phyloP scores from a whole-genome alignment of 345 rosid species.

The Luvunga scandens region DNA sequence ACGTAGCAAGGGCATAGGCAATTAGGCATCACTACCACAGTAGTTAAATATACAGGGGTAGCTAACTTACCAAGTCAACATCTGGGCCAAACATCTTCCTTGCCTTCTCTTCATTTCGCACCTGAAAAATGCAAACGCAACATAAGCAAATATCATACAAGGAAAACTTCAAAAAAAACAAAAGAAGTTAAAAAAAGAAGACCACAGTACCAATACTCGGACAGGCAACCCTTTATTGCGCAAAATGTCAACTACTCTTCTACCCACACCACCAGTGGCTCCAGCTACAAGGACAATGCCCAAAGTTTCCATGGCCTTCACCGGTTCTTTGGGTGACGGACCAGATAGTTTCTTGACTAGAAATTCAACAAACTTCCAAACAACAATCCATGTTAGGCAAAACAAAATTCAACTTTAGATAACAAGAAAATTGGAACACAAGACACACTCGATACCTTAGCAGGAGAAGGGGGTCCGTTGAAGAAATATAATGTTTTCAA shows the following conservation, averaged over 20 bases:
- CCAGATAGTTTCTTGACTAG: conserved; percentile 59
- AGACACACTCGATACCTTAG: conserved; percentile 46
- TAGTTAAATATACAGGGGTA: not conserved
- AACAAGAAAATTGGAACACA: not conserved
- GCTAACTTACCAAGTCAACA: conserved; percentile 67
- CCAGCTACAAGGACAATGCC: conserved; percentile 78
- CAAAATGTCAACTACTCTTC: conserved; percentile 70
- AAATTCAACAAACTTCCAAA: conserved; percentile 60
- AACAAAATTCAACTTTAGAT: not conserved
- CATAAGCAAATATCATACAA: not conserved
- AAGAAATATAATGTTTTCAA: conserved; percentile 78
- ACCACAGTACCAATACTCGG: conserved; percentile 59
- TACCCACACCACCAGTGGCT: conserved; percentile 97
- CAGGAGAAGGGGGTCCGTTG: conserved; percentile 80
- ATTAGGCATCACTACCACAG: not conserved
- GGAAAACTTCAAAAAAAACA: not conserved
- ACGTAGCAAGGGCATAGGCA: not conserved
- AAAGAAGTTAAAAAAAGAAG: not conserved
- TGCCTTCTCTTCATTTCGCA: conserved; percentile 88
- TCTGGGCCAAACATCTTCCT: conserved; percentile 74
- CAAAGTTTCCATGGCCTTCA: conserved; percentile 47
- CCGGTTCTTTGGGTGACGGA: conserved; percentile 42
- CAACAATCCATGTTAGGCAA: conserved; percentile 22
- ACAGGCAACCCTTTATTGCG: conserved; percentile 66
- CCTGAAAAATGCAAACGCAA: conserved; percentile 40